These are phyloP conservation scores for Xerocomus amazonicus DNA, from an alignment of 1,284 basidiomycete genomes.

Conservation along the genomic window DNA sequence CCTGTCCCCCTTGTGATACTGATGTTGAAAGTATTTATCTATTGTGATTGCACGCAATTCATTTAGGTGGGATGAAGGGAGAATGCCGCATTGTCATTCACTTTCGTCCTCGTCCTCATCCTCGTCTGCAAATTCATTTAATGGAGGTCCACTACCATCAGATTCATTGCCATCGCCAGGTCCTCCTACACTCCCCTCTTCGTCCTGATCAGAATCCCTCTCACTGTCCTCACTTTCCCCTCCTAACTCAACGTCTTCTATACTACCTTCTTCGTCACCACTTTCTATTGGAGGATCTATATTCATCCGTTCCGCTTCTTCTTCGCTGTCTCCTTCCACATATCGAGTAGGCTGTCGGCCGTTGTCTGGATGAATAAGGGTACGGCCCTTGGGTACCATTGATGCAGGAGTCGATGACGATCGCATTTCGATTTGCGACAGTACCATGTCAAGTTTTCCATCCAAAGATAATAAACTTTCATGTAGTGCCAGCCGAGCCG, in stretches of 20 bases:
- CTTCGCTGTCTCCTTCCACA: constrained; percentile 76
- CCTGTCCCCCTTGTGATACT: constrained; percentile 1
- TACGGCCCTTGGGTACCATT: constrained; percentile 41
- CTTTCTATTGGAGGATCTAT: constrained; percentile 63
- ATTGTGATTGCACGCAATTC: constrained; percentile 3
- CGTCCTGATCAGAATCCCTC: constrained; percentile 51
- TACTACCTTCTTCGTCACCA: constrained; percentile 61
- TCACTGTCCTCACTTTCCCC: constrained; percentile 55
- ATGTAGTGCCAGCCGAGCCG: constrained; percentile 77
- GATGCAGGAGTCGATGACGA: constrained; percentile 60
- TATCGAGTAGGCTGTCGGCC: constrained; percentile 51
- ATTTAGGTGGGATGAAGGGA: neutral
- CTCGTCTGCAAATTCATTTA: constrained; percentile 68
- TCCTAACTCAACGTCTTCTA: constrained; percentile 67
- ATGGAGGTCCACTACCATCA: constrained; percentile 47
- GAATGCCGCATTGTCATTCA: constrained; percentile 33
- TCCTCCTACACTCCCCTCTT: constrained; percentile 41
- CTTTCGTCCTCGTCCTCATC: constrained; percentile 60
- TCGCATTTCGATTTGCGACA: constrained; percentile 90
- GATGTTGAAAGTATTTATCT: constrained; percentile 1
- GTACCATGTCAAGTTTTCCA: constrained; percentile 89
- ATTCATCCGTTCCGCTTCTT: constrained; percentile 64
- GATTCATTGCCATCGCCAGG: constrained; percentile 52
- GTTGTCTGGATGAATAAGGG: constrained; percentile 27
- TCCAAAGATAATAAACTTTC: constrained; percentile 83